Evolutionary conservation across 139 green algal species (phyloP), one percentile per base, ranked within the genome.

Genomic region (Chlorella vulgaris): DNA sequence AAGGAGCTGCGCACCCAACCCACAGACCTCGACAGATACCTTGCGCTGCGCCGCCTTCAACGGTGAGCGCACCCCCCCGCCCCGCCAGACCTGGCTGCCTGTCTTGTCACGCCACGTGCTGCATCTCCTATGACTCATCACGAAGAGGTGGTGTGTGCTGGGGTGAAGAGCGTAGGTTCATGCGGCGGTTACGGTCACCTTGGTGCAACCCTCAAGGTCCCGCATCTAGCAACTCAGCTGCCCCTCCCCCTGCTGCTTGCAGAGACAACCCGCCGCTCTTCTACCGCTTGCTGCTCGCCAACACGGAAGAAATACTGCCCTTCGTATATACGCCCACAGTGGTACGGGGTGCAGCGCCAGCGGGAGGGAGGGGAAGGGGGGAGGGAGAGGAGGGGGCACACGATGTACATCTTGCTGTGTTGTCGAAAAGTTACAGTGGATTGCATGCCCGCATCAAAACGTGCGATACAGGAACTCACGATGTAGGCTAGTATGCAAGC

Each of bases 281-380:
- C 75, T 97, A 94, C 82, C 63, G 81, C 3, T 51, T 89, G 19
- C 82, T 97, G 71, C 74, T 95, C 47, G 69, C 78, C 42, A 79
- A 96, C 77, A 84, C 90, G 1, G 83, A 94, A 66, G 88, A 96
- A 60, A 74, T 96, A 18, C 85, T 98, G 42, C 95, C 94, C 0
- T 88, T 91, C 51, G 88, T 98, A 35, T 98, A 98, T 90, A 98
- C 95, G 1, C 95, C 95, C 3, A 98, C 94, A 21, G 95, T 99
- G 0, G n/a, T n/a, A n/a, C n/a, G n/a, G n/a, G n/a, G n/a, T n/a
- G n/a, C n/a, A n/a, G n/a, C n/a, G n/a, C n/a, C n/a, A n/a, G n/a
- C n/a, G n/a, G n/a, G n/a, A n/a, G n/a, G n/a, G n/a, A n/a, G n/a
- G n/a, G n/a, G n/a, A n/a, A n/a, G n/a, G n/a, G n/a, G n/a, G n/a